Base-by-base conservation (phyloP, 192 early-diverging fungal species). In the Pilaira anomala region DNA sequence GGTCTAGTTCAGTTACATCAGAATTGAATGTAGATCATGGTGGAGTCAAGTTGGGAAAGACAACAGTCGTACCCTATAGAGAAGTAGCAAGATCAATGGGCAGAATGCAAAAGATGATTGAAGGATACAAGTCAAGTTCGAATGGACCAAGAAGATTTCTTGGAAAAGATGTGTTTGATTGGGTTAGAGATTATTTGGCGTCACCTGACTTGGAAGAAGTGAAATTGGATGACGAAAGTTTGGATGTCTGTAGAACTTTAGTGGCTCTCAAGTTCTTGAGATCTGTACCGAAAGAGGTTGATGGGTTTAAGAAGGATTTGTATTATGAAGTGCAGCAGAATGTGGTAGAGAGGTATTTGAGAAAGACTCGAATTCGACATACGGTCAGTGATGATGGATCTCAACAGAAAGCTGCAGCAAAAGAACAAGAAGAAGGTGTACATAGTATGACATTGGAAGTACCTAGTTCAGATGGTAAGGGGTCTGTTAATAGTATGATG, bases 61-160 rank as follows among this genome's bases (percentile, higher is more conserved):
- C 9, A 29, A 45, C 58, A n/a, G 42, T 42, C 13, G 22, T 45
- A 16, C 58, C 58, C 24, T 45, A 60, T 18, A 16, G 58, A 16
- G 58, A 60, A 60, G 26, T 60, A 9, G 58, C 58, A 1, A 11
- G 42, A 26, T 18, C 41, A 1, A 42, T 60, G 39, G 22, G n/a
- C 7, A 8, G 53, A 12, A 55, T 55, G 53, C 53, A 55, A 18
- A 55, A 36, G n/a, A 55, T 55, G 53, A 55, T 55, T 30, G 53
- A 55, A 13, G 33, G 33, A 9, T 9, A 50, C 40, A 18, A 14
- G n/a, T 46, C 16, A 11, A 13, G 13, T n/a, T 6, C 40, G 8
- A 24, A 28, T 18, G 16, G 16, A 11, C 42, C 24, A 18, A 13
- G 2, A n/a, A n/a, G n/a, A 9, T 30, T 30, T 26, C 14, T 8